A percentile compares a stretch with the other conserved stretches of the same genome.
Evolutionary conservation across 495 filamentous ascomycete genomes (phyloP).

Genomic region (Amphirosellinia nigrospora): DNA sequence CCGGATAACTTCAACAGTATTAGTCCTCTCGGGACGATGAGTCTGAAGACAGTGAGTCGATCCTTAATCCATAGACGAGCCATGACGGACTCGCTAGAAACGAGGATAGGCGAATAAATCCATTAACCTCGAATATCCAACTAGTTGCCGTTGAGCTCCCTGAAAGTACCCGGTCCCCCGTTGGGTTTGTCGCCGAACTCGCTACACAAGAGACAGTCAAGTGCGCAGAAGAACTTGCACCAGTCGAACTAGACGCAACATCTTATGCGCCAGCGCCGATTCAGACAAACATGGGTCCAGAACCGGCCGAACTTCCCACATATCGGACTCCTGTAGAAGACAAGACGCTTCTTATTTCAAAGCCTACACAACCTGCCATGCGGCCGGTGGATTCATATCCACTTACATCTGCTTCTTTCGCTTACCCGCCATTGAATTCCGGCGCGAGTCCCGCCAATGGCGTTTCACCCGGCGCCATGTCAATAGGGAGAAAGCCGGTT

Average conservation of each 20-base stretch:
- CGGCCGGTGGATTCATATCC: slow-evolving; percentile 35
- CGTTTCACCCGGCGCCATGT: background rate
- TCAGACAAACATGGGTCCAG: slow-evolving; percentile 23
- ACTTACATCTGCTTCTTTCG: slow-evolving; percentile 38
- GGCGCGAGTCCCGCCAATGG: background rate
- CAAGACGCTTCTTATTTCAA: slow-evolving; percentile 30
- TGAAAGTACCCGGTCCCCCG: slow-evolving; percentile 33
- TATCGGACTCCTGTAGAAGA: slow-evolving; percentile 38
- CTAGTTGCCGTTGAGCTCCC: slow-evolving; percentile 36
- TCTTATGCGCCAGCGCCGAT: slow-evolving; percentile 31
- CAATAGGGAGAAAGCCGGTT: background rate
- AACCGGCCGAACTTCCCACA: slow-evolving; percentile 40
- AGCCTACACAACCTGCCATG: slow-evolving; percentile 10
- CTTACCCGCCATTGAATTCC: slow-evolving; percentile 32
- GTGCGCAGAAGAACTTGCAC: slow-evolving; percentile 48
- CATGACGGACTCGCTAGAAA: background rate
- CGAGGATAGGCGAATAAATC: background rate
- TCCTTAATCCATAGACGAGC: background rate
- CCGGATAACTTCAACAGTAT: slow-evolving; percentile 45
- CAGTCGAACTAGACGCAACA: slow-evolving; percentile 47
- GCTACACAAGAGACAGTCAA: slow-evolving; percentile 44
- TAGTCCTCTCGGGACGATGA: slow-evolving; percentile 44
- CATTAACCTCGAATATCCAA: slow-evolving; percentile 28
- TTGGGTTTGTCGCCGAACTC: slow-evolving; percentile 54
- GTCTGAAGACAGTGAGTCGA: slow-evolving; percentile 27